A percentile compares a stretch with the other conserved stretches of the same genome.
Conservation (phyloP, 176 grass and related monocot species). For the Saccharum officinarum region DNA sequence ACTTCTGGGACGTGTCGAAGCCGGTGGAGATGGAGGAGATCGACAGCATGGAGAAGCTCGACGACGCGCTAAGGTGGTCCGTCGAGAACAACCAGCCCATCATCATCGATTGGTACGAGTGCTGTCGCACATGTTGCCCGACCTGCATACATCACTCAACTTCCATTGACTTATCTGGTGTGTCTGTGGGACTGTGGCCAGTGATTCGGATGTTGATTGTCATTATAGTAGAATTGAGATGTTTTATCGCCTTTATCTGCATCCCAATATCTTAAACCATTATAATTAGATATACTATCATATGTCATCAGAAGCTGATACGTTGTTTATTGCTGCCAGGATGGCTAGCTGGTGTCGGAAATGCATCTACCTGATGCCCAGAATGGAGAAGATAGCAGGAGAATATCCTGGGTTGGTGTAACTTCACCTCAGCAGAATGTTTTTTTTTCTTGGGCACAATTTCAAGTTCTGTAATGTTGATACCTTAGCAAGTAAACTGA, state of each 20-base stretch:
- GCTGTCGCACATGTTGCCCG: not conserved
- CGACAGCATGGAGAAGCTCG: slow-evolving; percentile 66
- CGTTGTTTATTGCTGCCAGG: slow-evolving; percentile 46
- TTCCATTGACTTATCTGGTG: not conserved
- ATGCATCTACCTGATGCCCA: slow-evolving; percentile 96
- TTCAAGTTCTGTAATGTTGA: not conserved
- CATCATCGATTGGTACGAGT: slow-evolving; percentile 75
- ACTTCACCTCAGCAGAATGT: not conserved
- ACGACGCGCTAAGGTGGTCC: slow-evolving; percentile 61
- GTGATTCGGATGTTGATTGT: not conserved
- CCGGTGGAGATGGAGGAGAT: slow-evolving; percentile 88
- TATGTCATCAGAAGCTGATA: not conserved
- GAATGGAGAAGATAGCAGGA: slow-evolving; percentile 91
- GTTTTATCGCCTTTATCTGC: not conserved
- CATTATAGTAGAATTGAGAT: not conserved
- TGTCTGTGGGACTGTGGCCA: not conserved
- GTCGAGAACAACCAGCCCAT: slow-evolving; percentile 56
- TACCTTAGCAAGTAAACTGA: not conserved
- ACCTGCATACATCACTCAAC: not conserved
- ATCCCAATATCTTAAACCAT: no score
- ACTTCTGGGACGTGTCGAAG: slow-evolving; percentile 69
- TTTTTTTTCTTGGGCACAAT: not conserved
- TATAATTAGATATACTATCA: not conserved
- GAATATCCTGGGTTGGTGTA: slow-evolving; percentile 69
- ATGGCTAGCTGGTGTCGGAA: slow-evolving; percentile 94